Evolutionary conservation across 345 rosid species (phyloP).

Genomic region (Limnanthes douglasii): DNA sequence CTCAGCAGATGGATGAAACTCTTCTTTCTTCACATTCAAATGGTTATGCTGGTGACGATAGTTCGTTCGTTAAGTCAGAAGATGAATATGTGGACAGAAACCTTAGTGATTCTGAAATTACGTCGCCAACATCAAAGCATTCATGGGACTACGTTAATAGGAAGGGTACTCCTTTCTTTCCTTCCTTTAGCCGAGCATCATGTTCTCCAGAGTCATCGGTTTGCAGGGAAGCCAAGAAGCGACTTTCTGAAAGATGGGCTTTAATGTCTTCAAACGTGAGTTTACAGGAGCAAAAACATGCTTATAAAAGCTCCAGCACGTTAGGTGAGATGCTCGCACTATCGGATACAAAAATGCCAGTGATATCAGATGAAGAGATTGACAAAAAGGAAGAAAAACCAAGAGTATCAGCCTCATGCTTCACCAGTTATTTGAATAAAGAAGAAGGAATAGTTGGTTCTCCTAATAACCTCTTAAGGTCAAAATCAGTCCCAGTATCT

Average conservation of each 20-base stretch:
- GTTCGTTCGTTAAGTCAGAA: conserved; percentile 66
- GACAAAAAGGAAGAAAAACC: conserved; percentile 19
- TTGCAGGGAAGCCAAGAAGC: conserved; percentile 35
- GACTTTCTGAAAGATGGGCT: conserved; percentile 94
- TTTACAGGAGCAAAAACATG: conserved; percentile 30
- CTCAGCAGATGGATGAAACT: conserved; percentile 46
- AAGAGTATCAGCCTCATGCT: conserved; percentile 32
- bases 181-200: conserved; percentile 63
- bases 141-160: conserved; percentile 85
- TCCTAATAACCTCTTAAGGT: conserved; percentile 43
- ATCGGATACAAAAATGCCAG: conserved; percentile 32
- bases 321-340: conserved; percentile 98
- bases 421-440: conserved; percentile 17
- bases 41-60: conserved; percentile 61
- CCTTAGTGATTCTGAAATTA: conserved; percentile 72
- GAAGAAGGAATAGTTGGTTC: conserved; percentile 25
- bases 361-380: conserved; percentile 18
- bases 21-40: conserved; percentile 60
- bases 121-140: conserved; percentile 66
- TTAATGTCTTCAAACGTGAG: conserved; percentile 52
- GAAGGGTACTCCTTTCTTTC: conserved; percentile 55
- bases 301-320: conserved; percentile 45
- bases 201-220: conserved; percentile 88
- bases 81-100: conserved; percentile 44
- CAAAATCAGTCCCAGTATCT: conserved; percentile 69